Evolutionary conservation across 805 yeast genomes (phyloP).

Genomic region (Sugiyamaella qingdaonensis): DNA sequence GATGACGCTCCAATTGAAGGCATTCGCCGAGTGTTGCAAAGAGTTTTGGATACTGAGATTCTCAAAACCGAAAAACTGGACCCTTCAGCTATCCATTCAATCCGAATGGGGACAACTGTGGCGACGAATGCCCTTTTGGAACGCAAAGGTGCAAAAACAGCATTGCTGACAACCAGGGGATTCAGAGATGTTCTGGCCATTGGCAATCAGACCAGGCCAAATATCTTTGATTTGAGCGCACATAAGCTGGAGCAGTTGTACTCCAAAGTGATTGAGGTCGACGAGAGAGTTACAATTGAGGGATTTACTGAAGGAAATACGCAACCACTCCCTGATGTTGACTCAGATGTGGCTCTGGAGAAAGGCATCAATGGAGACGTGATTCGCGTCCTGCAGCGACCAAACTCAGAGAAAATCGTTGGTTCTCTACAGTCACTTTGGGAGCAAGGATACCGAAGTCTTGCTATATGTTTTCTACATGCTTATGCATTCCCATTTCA

Average conservation of each 20-base stretch:
- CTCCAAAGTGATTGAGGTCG: slow-evolving; percentile 72
- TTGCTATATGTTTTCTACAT: slow-evolving; percentile 69
- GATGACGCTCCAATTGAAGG: slow-evolving; percentile 91
- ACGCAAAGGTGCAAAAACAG: slow-evolving; percentile 84
- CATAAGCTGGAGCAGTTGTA: slow-evolving; percentile 67
- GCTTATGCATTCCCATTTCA: slow-evolving; percentile 69
- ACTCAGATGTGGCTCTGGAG: not conserved
- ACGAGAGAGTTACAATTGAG: slow-evolving; percentile 70
- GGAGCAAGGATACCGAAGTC: slow-evolving; percentile 54
- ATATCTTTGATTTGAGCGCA: slow-evolving; percentile 77
- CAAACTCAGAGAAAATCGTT: slow-evolving; percentile 36
- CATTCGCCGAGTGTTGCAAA: slow-evolving; percentile 69
- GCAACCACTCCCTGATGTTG: not conserved
- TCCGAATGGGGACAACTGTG: slow-evolving; percentile 89
- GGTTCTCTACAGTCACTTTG: slow-evolving; percentile 41
- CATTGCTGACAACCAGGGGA: slow-evolving; percentile 79
- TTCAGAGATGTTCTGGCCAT: slow-evolving; percentile 75
- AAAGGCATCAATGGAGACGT: slow-evolving; percentile 38
- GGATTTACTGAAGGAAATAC: not conserved
- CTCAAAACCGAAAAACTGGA: slow-evolving; percentile 39
- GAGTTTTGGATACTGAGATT: slow-evolving; percentile 47
- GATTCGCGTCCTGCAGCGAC: slow-evolving; percentile 44
- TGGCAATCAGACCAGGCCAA: slow-evolving; percentile 89
- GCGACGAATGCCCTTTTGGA: slow-evolving; percentile 93
- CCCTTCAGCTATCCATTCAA: slow-evolving; percentile 18